These are phyloP conservation scores for Setaria viridis DNA, from an alignment of 202 grass and related monocot species.

Conservation along the genomic window DNA sequence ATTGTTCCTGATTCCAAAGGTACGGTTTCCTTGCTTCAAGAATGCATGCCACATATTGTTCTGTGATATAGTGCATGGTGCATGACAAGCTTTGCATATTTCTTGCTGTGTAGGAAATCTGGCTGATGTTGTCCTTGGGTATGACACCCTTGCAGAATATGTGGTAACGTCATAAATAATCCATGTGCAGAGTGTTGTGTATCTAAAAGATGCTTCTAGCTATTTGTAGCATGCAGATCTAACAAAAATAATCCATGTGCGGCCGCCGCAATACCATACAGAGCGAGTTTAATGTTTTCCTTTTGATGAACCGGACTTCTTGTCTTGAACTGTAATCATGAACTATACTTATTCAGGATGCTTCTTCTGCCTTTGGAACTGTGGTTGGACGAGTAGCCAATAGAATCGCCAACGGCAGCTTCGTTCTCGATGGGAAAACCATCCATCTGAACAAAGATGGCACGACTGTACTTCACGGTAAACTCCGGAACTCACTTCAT, in stretches of 20 bases:
- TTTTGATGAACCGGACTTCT: not conserved
- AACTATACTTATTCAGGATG: not conserved
- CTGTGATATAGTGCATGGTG: not conserved
- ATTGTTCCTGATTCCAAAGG: slow-evolving; percentile 66
- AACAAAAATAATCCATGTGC: not conserved
- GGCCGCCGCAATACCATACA: not conserved
- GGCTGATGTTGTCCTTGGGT: slow-evolving; percentile 75
- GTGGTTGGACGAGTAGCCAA: slow-evolving; percentile 76
- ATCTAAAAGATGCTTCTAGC: not conserved
- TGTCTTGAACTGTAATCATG: not conserved
- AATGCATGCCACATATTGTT: not conserved
- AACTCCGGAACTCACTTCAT: not conserved
- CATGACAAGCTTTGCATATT: slow-evolving; percentile 1
- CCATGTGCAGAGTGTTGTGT: not conserved
- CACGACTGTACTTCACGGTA: slow-evolving; percentile 75
- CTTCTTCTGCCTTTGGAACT: slow-evolving; percentile 20
- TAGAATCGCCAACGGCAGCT: slow-evolving; percentile 58
- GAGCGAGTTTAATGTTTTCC: not conserved
- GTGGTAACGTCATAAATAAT: slow-evolving; percentile 50
- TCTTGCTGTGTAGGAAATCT: slow-evolving; percentile 58
- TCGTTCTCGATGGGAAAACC: slow-evolving; percentile 51
- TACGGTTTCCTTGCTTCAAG: slow-evolving; percentile 17
- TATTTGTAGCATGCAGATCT: not conserved
- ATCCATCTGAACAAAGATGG: slow-evolving; percentile 53
- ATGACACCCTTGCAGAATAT: slow-evolving; percentile 65